A percentile compares a stretch with the other conserved stretches of the same genome.
These are phyloP conservation scores for Melaleuca quinquenervia DNA, from an alignment of 345 rosid genomes.

Conservation along the genomic window DNA sequence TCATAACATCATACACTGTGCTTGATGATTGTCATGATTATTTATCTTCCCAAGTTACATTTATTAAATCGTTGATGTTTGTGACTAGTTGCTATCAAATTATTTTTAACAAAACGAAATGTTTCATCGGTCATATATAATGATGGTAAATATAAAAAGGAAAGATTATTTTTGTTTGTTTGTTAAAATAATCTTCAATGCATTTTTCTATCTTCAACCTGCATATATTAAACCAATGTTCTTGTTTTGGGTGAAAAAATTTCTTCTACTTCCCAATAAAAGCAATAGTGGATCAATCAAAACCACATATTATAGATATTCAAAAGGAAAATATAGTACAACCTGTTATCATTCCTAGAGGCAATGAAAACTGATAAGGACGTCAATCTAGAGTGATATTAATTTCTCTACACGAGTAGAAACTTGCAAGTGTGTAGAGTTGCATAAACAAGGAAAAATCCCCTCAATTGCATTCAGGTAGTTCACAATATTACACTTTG, in stretches of 20 bases:
- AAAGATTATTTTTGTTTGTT: no score
- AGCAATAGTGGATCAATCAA: not conserved
- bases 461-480: no score
- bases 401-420: not conserved
- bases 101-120: no score
- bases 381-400: not conserved
- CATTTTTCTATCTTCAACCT: no score
- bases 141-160: no score
- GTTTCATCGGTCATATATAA: no score
- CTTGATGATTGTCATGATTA: not conserved
- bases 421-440: not conserved
- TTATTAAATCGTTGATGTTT: not conserved
- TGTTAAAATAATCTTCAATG: no score
- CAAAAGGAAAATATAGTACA: not conserved
- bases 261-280: not conserved
- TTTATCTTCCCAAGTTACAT: not conserved
- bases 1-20: not conserved
- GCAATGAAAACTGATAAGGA: not conserved
- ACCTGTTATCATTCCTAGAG: not conserved
- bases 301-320: not conserved
- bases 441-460: no score
- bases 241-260: not conserved
- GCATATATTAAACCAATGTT: not conserved
- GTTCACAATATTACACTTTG: no score
- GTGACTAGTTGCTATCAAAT: not conserved